A percentile compares a stretch with the other conserved stretches of the same genome.
These are phyloP conservation scores for Pleurotus tuber-regium DNA, from an alignment of 768 basidiomycete species.

Conservation along the genomic window DNA sequence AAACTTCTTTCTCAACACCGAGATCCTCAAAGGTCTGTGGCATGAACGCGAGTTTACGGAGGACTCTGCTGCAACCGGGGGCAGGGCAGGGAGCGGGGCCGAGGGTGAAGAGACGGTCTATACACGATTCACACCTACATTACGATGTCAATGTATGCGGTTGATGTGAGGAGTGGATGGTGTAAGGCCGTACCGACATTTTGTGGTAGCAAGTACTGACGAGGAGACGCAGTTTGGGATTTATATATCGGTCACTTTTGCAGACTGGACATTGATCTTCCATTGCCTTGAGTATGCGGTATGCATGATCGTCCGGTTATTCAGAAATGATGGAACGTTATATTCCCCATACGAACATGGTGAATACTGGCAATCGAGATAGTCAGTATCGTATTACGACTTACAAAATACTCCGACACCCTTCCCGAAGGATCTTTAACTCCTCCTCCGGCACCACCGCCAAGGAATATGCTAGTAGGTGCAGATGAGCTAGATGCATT, in stretches of 20 bases:
- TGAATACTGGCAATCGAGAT: too few species aligned
- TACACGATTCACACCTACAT: constrained; percentile 96
- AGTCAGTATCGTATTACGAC: constrained; percentile 28
- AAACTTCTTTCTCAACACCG: constrained; percentile 91
- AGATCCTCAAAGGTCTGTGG: constrained; percentile 95
- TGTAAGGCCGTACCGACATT: constrained; percentile 58
- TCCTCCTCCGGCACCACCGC: constrained; percentile 51
- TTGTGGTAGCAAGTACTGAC: constrained; percentile 99
- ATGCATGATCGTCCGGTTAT: constrained; percentile 10
- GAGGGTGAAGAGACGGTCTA: constrained; percentile 92
- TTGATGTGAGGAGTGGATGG: neutral
- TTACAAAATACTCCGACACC: constrained; percentile 77
- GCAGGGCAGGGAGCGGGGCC: constrained; percentile 96
- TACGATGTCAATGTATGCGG: neutral
- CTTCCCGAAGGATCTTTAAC: constrained; percentile 85
- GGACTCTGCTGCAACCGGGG: constrained; percentile 65
- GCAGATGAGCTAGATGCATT: constrained; percentile 42
- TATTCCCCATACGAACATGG: neutral
- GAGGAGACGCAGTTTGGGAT: constrained; percentile 89
- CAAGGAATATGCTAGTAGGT: constrained; percentile 60
- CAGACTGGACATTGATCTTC: constrained; percentile 97
- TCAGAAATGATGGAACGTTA: constrained; percentile 1
- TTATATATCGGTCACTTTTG: constrained; percentile 93
- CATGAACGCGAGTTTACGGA: constrained; percentile 92
- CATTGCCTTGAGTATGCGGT: constrained; percentile 63